Base-by-base conservation (phyloP, 2,329 filamentous ascomycete genomes). In the Dothiorella sarmentorum region DNA sequence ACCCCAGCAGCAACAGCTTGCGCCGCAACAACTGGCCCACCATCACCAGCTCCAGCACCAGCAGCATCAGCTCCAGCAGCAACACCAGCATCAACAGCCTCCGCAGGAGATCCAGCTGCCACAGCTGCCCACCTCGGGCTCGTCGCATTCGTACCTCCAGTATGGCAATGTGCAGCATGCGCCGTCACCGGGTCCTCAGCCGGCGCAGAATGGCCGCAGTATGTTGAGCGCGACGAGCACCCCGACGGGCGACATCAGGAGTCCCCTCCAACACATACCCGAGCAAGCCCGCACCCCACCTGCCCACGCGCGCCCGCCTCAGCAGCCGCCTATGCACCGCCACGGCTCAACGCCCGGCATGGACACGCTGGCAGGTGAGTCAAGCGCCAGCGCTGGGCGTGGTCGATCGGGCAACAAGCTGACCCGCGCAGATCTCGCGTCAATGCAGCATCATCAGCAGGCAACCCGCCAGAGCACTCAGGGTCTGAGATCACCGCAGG, bases 361-460 rank as follows among this genome's bases (percentile, higher is more conserved):
- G 75, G 77, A 80, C 58, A 74, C 76, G 59, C 65, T 79, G 58
- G 75, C 77, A 66, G 76, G 76, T 78, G 65, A 64, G 68, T 68
- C 22, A 33, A 26, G 26, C 26, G 40, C 24, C 24, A 20, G 35
- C 42, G 33, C 18, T 7, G 53, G 40, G 40, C 47, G 47, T 22
- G 35, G 18, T 29, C 27, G 17, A 15, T 13, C 35, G 26, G 27
- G 42, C 15, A 29, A 33, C 47, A 31, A 31, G 58, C 58, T 60
- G 49, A 55, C 45, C 26, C 27, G 37, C 59, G 20, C 63, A 77
- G 78, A 80, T 68, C 69, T 78, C 58, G 76, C 76, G 26, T 45
- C 74, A 7, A 76, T 78, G 72, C 77, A 78, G 63, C 75, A 77
- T 45, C 71, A 71, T 33, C 76, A 78, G 63, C 76, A 76, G 65